These are phyloP conservation scores for Globisporangium lucens DNA, from an alignment of 352 stramenopile species.

Conservation along the genomic window DNA sequence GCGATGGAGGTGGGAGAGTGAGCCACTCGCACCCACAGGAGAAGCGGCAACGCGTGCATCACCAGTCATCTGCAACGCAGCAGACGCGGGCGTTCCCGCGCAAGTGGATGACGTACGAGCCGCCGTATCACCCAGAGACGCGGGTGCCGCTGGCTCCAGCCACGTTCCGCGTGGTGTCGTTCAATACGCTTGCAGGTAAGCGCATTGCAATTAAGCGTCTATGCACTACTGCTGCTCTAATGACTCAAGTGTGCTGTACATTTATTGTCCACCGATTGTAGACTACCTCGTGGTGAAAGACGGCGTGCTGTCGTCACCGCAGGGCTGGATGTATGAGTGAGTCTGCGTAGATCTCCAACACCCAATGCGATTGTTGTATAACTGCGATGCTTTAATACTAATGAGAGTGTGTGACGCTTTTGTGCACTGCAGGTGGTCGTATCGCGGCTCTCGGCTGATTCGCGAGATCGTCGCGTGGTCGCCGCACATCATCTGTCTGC, in stretches of 20 bases:
- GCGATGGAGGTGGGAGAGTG: background rate
- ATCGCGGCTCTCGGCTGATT: conserved; percentile 42
- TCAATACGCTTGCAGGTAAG: conserved; percentile 67
- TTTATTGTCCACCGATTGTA: conserved; percentile 15
- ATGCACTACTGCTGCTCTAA: background rate
- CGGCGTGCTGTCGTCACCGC: conserved; percentile 19
- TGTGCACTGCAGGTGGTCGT: conserved; percentile 31
- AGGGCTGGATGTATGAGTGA: conserved; percentile 51
- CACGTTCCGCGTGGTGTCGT: conserved; percentile 66
- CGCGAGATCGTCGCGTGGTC: conserved; percentile 48
- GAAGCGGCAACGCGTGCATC: background rate
- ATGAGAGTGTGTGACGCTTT: background rate
- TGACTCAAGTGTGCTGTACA: background rate
- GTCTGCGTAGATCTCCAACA: background rate
- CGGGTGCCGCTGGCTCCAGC: conserved; percentile 20
- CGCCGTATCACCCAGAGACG: conserved; percentile 21
- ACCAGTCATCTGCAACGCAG: background rate
- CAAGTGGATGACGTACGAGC: conserved; percentile 52
- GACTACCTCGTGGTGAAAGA: conserved; percentile 57
- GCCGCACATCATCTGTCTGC: conserved; percentile 57
- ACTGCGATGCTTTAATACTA: background rate
- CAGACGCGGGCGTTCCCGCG: conserved; percentile 20
- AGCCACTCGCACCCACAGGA: conserved; percentile 1
- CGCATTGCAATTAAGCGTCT: background rate
- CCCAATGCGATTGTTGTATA: background rate